These are phyloP conservation scores for Penicillium sp. DNA, from an alignment of 2,329 filamentous ascomycete genomes.

Conservation along the genomic window DNA sequence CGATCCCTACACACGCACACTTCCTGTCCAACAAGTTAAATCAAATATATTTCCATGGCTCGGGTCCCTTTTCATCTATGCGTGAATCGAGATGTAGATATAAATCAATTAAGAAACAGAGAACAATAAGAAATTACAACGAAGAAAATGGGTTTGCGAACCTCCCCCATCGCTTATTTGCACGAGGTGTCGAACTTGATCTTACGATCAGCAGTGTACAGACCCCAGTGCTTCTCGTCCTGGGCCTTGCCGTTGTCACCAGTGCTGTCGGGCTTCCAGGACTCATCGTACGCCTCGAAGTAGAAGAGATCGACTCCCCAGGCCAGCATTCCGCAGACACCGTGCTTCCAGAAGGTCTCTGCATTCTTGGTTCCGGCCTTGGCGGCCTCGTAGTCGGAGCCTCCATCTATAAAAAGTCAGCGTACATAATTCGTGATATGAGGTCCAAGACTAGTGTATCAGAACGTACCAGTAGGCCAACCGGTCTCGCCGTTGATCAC, in stretches of 20 bases:
- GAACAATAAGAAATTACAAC: constrained; percentile 20
- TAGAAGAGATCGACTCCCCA: constrained; percentile 73
- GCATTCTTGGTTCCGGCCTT: constrained; percentile 65
- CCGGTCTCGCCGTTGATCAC: constrained; percentile 73
- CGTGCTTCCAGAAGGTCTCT: constrained; percentile 63
- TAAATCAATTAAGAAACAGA: constrained; percentile 4
- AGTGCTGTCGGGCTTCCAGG: constrained; percentile 68
- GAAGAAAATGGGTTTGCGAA: constrained; percentile 9
- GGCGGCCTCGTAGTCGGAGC: constrained; percentile 65
- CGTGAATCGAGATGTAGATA: constrained; percentile 8
- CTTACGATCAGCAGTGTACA: constrained; percentile 64
- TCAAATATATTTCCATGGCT: constrained; percentile 11
- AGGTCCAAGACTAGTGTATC: no score
- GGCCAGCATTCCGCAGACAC: constrained; percentile 66
- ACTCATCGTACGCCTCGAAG: constrained; percentile 76
- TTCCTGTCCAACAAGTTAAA: not conserved
- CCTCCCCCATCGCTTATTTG: constrained; percentile 21
- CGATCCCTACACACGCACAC: not conserved
- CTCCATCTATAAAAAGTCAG: constrained; percentile 50
- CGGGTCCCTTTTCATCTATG: constrained; percentile 6
- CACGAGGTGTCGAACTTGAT: constrained; percentile 61
- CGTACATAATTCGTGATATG: no score
- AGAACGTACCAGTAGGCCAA: constrained; percentile 62
- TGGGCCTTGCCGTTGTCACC: constrained; percentile 66
- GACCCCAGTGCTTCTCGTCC: constrained; percentile 72